These are phyloP conservation scores for Aechmea fasciata DNA, from an alignment of 176 grass and related monocot species.

Conservation along the genomic window DNA sequence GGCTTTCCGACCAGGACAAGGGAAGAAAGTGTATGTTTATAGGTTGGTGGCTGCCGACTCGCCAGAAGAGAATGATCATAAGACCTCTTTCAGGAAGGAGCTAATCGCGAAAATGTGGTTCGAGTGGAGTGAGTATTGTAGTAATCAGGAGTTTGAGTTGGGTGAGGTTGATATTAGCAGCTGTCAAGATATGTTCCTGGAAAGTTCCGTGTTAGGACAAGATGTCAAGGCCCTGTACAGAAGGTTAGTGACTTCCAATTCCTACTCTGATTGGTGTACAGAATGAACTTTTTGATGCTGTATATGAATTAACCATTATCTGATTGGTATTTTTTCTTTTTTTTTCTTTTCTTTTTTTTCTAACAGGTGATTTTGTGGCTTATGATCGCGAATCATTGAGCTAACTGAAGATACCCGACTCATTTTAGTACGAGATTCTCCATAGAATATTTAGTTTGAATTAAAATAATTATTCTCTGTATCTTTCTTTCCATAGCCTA, in stretches of 20 bases:
- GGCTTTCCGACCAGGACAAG: slow-evolving; percentile 72
- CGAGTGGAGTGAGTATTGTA: slow-evolving; percentile 75
- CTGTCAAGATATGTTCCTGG: slow-evolving; percentile 55
- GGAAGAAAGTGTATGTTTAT: slow-evolving; percentile 79
- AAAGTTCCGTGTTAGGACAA: slow-evolving; percentile 39
- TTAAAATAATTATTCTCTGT: no score
- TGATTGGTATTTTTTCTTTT: no score
- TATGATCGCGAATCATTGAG: no score
- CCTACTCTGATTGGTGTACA: no score
- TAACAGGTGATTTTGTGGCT: no score
- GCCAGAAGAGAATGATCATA: slow-evolving; percentile 47
- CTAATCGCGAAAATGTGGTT: slow-evolving; percentile 90
- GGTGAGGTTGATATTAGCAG: slow-evolving; percentile 43
- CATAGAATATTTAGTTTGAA: no score
- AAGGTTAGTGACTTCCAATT: slow-evolving; percentile 33
- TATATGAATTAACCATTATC: no score
- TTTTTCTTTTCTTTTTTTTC: no score
- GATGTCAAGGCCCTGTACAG: slow-evolving; percentile 71
- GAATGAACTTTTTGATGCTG: no score
- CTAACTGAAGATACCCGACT: no score
- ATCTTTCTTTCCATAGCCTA: no score
- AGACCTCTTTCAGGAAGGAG: slow-evolving; percentile 72
- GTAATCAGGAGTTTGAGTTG: slow-evolving; percentile 49
- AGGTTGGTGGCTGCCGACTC: slow-evolving; percentile 77
- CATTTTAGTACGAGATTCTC: no score